Conservation (phyloP, 345 rosid species). For the Fremontodendron californicum region DNA sequence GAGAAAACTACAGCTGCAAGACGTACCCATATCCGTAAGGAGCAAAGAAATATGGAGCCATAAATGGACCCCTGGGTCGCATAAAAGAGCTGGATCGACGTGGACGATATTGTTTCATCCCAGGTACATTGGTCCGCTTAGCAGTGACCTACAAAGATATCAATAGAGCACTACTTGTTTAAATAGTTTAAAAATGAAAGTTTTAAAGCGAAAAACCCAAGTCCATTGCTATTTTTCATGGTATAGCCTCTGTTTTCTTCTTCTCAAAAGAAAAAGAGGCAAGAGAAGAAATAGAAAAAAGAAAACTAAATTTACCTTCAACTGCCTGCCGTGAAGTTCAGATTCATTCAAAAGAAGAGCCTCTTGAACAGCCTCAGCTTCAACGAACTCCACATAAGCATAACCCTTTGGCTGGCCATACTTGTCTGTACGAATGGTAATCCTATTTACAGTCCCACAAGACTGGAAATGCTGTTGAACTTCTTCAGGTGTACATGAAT, state of each 20-base stretch:
- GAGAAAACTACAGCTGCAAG: not conserved
- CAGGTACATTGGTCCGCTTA: constrained; percentile 67
- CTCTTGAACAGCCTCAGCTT: constrained; percentile 60
- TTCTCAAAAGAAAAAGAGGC: not conserved
- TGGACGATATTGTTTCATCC: constrained; percentile 69
- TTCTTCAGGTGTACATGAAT: constrained; percentile 73
- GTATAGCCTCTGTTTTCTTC: not conserved
- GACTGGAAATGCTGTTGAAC: constrained; percentile 77
- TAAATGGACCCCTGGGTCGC: constrained; percentile 35
- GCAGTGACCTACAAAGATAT: constrained; percentile 43
- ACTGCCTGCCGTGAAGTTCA: constrained; percentile 65
- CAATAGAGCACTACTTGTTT: not conserved
- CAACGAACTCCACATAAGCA: constrained; percentile 76
- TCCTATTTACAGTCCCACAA: constrained; percentile 70
- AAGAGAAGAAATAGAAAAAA: not conserved
- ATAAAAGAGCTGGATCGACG: constrained; percentile 44
- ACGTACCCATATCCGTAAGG: constrained; percentile 68
- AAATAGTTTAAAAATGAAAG: not conserved
- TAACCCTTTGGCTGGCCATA: constrained; percentile 75
- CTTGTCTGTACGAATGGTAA: constrained; percentile 69
- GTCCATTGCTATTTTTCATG: not conserved
- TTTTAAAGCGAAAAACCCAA: not conserved
- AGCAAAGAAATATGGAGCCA: constrained; percentile 48
- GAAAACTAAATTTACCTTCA: constrained; percentile 43
- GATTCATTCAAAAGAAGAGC: constrained; percentile 66